Conservation (phyloP, 2,329 filamentous ascomycete genomes). For the Rasamsonia emersonii region DNA sequence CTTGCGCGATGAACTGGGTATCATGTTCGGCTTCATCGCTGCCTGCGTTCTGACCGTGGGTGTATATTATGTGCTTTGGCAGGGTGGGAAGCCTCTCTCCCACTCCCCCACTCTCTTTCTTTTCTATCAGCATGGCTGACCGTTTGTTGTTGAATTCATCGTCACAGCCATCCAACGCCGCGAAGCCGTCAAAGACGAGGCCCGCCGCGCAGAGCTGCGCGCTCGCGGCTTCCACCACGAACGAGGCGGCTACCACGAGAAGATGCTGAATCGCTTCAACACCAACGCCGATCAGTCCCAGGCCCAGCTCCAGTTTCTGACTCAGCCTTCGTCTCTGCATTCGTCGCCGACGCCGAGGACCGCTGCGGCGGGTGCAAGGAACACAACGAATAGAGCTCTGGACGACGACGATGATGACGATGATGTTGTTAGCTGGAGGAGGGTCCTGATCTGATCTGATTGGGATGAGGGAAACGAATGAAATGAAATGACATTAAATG, state of each 20-base stretch:
- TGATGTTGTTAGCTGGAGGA: no score
- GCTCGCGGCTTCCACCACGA: conserved; percentile 15
- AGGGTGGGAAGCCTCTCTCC: conserved; percentile 15
- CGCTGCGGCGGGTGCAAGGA: no score
- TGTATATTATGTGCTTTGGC: conserved; percentile 27
- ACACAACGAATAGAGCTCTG: no score
- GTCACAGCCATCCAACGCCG: conserved; percentile 16
- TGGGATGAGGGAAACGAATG: no score
- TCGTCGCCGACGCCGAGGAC: no score
- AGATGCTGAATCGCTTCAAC: conserved; percentile 15
- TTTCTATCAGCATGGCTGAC: background rate
- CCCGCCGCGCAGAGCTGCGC: conserved; percentile 24
- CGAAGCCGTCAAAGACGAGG: conserved; percentile 20
- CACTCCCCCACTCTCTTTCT: background rate
- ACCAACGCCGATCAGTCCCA: conserved; percentile 8
- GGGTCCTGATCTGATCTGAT: no score
- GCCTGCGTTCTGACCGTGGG: conserved; percentile 25
- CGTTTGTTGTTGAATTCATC: conserved; percentile 4
- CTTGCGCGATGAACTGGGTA: conserved; percentile 28
- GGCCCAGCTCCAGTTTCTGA: conserved; percentile 8
- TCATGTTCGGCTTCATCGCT: conserved; percentile 31
- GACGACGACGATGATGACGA: no score
- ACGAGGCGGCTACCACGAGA: conserved; percentile 17
- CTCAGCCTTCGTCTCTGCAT: conserved; percentile 5
- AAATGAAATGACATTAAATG: no score